Evolutionary conservation across 2,329 filamentous ascomycete species (phyloP).

Genomic region (Venturia carpophila): DNA sequence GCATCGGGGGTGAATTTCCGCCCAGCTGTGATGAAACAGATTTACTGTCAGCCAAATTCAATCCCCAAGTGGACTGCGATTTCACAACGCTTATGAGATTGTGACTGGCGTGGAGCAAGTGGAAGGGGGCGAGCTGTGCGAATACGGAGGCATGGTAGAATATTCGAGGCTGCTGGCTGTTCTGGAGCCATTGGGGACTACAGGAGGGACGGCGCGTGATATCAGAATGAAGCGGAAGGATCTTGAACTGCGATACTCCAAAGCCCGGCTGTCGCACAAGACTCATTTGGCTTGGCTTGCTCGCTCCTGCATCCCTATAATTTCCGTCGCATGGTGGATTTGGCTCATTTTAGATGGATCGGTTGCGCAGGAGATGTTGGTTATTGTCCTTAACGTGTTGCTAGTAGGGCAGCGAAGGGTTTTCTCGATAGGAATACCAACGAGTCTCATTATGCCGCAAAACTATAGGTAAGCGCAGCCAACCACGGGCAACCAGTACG

Average conservation of each 20-base stretch:
- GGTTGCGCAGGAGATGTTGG: not conserved
- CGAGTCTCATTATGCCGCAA: too few species aligned
- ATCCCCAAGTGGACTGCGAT: not conserved
- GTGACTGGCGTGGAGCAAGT: not conserved
- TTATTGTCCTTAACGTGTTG: not conserved
- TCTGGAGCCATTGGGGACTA: conserved; percentile 2
- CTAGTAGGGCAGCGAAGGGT: too few species aligned
- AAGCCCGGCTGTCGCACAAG: not conserved
- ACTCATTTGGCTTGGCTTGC: conserved; percentile 6
- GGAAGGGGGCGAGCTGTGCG: not conserved
- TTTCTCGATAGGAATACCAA: not conserved
- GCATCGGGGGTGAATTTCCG: not conserved
- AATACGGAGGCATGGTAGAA: not conserved
- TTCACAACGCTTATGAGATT: conserved; percentile 6
- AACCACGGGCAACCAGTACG: too few species aligned
- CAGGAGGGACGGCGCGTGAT: not conserved
- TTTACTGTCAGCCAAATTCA: not conserved
- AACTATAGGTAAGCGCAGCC: too few species aligned
- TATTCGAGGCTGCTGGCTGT: not conserved
- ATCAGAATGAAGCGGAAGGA: not conserved
- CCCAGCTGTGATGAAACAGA: not conserved
- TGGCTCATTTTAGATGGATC: conserved; percentile 1
- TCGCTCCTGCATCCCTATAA: not conserved
- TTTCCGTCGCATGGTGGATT: not conserved
- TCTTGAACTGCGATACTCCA: not conserved